Conservation (phyloP, 192 early-diverging fungal species). For the Thamnidium elegans region DNA sequence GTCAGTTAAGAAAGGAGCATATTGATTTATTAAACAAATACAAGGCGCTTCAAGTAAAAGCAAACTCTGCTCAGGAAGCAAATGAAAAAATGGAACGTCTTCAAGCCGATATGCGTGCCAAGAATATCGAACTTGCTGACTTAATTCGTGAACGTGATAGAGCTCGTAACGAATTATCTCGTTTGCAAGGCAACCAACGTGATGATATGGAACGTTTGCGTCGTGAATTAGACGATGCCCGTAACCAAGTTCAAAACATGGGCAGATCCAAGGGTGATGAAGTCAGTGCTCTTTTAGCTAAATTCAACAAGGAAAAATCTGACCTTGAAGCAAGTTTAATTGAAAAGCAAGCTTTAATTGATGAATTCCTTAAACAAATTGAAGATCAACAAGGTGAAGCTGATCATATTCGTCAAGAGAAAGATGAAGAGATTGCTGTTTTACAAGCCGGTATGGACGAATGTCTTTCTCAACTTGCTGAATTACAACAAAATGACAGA, state of each 20-base stretch:
- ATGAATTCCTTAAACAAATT: slow-evolving; percentile 38
- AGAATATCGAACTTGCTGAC: slow-evolving; percentile 78
- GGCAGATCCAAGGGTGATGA: slow-evolving; percentile 80
- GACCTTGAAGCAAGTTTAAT: slow-evolving; percentile 69
- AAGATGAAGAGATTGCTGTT: slow-evolving; percentile 79
- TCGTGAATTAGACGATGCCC: slow-evolving; percentile 75
- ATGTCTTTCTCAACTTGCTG: slow-evolving; percentile 70
- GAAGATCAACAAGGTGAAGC: slow-evolving; percentile 38
- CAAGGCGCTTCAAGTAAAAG: slow-evolving; percentile 80
- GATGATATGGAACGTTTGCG: slow-evolving; percentile 81
- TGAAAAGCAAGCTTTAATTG: slow-evolving; percentile 40
- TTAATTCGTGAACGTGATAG: slow-evolving; percentile 91
- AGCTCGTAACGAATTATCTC: slow-evolving; percentile 75
- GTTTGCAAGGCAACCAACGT: slow-evolving; percentile 70
- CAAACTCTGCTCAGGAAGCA: slow-evolving; percentile 82
- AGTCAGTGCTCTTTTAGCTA: slow-evolving; percentile 72
- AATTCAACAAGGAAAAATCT: slow-evolving; percentile 81
- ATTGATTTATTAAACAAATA: slow-evolving; percentile 89
- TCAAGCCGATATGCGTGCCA: slow-evolving; percentile 65
- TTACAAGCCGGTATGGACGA: slow-evolving; percentile 82
- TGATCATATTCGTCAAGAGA: slow-evolving; percentile 45
- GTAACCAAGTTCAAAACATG: slow-evolving; percentile 73
- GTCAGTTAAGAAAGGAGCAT: slow-evolving; percentile 93
- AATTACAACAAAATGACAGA: slow-evolving; percentile 55
- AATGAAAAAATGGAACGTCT: slow-evolving; percentile 78